Conservation (phyloP, 179 eudicot species). For the Carnegiea gigantea region DNA sequence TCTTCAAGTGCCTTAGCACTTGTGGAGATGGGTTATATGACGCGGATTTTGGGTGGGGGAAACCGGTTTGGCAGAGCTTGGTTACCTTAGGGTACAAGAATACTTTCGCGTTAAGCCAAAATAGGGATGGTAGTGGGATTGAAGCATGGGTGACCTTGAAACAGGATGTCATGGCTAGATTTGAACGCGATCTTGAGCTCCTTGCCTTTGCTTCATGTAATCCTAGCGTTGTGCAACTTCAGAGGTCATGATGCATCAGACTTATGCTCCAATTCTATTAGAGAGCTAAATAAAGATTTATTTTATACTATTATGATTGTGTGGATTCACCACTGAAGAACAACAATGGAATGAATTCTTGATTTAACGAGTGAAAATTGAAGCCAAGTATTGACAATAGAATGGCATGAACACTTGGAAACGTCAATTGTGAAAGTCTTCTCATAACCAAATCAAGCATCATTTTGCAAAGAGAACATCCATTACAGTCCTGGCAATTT, state of each 20-base stretch:
- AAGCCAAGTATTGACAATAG: neutral
- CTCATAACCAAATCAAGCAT: neutral
- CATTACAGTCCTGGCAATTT: slow-evolving; percentile 40
- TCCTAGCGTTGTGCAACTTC: slow-evolving; percentile 25
- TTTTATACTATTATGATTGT: no score
- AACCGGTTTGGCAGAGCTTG: slow-evolving; percentile 38
- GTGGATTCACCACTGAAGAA: no score
- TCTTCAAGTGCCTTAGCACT: slow-evolving; percentile 39
- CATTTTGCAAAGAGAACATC: slow-evolving; percentile 52
- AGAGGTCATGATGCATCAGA: neutral
- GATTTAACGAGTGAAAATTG: no score
- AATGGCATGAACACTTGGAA: neutral
- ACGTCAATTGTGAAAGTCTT: neutral
- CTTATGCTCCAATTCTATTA: neutral
- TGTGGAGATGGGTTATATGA: slow-evolving; percentile 39
- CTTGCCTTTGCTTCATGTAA: slow-evolving; percentile 37
- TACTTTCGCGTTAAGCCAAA: slow-evolving; percentile 35
- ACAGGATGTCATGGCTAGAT: slow-evolving; percentile 33
- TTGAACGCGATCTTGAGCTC: slow-evolving; percentile 35
- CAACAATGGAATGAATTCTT: no score
- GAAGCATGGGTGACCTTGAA: slow-evolving; percentile 46
- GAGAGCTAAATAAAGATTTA: no score
- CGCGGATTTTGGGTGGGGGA: slow-evolving; percentile 47
- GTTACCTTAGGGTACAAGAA: slow-evolving; percentile 36
- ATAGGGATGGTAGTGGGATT: slow-evolving; percentile 32